These are phyloP conservation scores for Sanghuangporus weigelae DNA, from an alignment of 1,284 basidiomycete genomes.

Conservation along the genomic window DNA sequence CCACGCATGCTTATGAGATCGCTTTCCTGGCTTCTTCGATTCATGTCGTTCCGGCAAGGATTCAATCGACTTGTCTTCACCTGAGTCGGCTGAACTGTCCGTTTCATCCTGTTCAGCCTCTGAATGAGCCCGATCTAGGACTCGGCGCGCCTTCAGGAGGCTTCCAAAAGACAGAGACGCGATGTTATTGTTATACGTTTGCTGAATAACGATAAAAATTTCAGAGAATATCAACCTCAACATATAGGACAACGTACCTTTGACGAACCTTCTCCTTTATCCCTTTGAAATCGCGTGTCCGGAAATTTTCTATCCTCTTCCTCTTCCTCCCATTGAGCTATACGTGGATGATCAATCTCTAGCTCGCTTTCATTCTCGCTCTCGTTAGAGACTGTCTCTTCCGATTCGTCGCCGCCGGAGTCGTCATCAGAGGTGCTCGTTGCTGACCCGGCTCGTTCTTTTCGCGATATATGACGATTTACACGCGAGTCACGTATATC, in stretches of 20 bases:
- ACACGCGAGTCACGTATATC: too few relatives aligned
- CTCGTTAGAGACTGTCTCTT: not conserved
- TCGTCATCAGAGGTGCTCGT: not conserved
- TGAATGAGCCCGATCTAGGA: conserved; percentile 39
- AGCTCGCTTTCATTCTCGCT: not conserved
- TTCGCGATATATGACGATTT: not conserved
- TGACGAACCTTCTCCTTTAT: conserved; percentile 11
- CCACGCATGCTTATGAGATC: conserved; percentile 86
- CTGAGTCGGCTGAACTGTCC: conserved; percentile 29
- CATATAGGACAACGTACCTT: conserved; percentile 8
- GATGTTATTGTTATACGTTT: conserved; percentile 36
- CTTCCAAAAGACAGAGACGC: conserved; percentile 58
- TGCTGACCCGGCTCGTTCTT: too few relatives aligned
- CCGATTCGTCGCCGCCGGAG: not conserved
- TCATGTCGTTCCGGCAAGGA: conserved; percentile 11
- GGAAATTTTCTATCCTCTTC: conserved; percentile 34
- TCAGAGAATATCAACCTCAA: conserved; percentile 19
- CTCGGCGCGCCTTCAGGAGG: conserved; percentile 58
- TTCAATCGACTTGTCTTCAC: conserved; percentile 19
- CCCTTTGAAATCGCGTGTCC: conserved; percentile 27
- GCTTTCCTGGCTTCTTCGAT: conserved; percentile 43
- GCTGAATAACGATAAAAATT: conserved; percentile 14
- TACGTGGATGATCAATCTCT: conserved; percentile 43
- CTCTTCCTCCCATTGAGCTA: conserved; percentile 55
- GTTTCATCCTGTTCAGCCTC: conserved; percentile 31